A percentile compares a stretch with the other conserved stretches of the same genome.
phyloP scores from a whole-genome alignment of 495 filamentous ascomycete genomes.

The Lineolata rhizophorae region DNA sequence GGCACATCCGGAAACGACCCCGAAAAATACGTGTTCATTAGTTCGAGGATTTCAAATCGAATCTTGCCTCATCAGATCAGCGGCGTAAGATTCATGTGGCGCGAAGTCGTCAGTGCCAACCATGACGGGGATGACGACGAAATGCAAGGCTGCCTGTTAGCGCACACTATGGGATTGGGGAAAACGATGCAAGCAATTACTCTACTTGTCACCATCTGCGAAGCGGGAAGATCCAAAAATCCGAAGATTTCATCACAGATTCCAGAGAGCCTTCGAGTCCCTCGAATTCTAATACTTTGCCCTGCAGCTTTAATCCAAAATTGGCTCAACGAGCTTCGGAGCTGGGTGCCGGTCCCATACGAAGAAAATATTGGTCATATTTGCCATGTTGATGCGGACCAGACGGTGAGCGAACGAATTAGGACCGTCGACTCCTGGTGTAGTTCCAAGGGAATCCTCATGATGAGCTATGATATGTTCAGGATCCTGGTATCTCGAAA shows the following conservation, averaged over 20 bases:
- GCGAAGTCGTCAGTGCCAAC: slow-evolving; percentile 40
- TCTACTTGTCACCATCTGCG: slow-evolving; percentile 48
- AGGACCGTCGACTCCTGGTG: slow-evolving; percentile 34
- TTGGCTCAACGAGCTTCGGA: slow-evolving; percentile 55
- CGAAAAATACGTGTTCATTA: slow-evolving; percentile 26
- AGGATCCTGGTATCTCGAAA: slow-evolving; percentile 20
- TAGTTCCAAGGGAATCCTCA: slow-evolving; percentile 41
- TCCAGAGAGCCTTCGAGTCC: slow-evolving; percentile 34
- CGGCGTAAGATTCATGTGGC: slow-evolving; percentile 80
- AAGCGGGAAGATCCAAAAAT: slow-evolving; percentile 37
- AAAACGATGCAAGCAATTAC: slow-evolving; percentile 87
- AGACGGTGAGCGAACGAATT: slow-evolving; percentile 16
- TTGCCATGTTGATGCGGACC: slow-evolving; percentile 11
- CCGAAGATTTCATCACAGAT: slow-evolving; percentile 37
- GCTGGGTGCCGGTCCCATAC: slow-evolving; percentile 55
- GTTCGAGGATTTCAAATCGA: slow-evolving; percentile 22
- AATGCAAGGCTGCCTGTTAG: slow-evolving; percentile 58
- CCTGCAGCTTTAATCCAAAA: slow-evolving; percentile 58
- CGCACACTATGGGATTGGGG: slow-evolving; percentile 84
- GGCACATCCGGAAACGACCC: no score
- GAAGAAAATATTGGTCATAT: no score
- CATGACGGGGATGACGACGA: slow-evolving; percentile 18
- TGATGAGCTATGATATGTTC: slow-evolving; percentile 56
- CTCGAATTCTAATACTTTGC: slow-evolving; percentile 51
- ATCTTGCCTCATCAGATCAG: slow-evolving; percentile 38